These are phyloP conservation scores for Gossypium trilobum DNA, from an alignment of 441 rosid species.

Conservation along the genomic window DNA sequence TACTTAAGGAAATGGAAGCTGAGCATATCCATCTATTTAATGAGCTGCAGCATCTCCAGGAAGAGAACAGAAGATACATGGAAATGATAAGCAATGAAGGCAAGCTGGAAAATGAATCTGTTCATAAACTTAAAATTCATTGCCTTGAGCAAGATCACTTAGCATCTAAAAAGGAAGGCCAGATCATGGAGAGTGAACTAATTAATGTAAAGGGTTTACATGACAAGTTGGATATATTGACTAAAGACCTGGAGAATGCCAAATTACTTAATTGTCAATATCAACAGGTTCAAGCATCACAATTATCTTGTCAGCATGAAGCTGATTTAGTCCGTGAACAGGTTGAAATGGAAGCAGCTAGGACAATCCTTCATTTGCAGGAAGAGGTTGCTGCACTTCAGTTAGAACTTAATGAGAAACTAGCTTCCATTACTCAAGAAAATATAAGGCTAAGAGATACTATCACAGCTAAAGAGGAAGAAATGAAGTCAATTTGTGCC, in stretches of 20 bases:
- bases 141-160: slow-evolving; percentile 21
- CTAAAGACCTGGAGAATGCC: slow-evolving; percentile 55
- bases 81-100: slow-evolving; percentile 31
- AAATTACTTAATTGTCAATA: slow-evolving; percentile 45
- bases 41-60: slow-evolving; percentile 39
- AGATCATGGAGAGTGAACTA: slow-evolving; percentile 24
- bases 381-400: slow-evolving; percentile 66
- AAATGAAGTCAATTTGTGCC: slow-evolving; percentile 34
- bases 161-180: slow-evolving; percentile 23
- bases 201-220: slow-evolving; percentile 33
- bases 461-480: slow-evolving; percentile 56
- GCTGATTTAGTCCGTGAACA: slow-evolving; percentile 63
- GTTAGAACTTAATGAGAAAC: slow-evolving; percentile 47
- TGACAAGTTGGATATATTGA: slow-evolving; percentile 46
- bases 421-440: slow-evolving; percentile 47
- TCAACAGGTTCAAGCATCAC: slow-evolving; percentile 48
- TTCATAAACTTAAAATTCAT: slow-evolving; percentile 23
- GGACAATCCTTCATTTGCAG: slow-evolving; percentile 75
- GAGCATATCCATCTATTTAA: slow-evolving; percentile 33
- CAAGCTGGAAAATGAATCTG: slow-evolving; percentile 27
- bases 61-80: slow-evolving; percentile 37
- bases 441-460: slow-evolving; percentile 43
- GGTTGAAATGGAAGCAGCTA: slow-evolving; percentile 75
- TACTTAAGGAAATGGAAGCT: slow-evolving; percentile 35
- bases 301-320: slow-evolving; percentile 50